Base-by-base conservation (phyloP, 495 filamentous ascomycete species). In the Trypethelium eluteriae region DNA sequence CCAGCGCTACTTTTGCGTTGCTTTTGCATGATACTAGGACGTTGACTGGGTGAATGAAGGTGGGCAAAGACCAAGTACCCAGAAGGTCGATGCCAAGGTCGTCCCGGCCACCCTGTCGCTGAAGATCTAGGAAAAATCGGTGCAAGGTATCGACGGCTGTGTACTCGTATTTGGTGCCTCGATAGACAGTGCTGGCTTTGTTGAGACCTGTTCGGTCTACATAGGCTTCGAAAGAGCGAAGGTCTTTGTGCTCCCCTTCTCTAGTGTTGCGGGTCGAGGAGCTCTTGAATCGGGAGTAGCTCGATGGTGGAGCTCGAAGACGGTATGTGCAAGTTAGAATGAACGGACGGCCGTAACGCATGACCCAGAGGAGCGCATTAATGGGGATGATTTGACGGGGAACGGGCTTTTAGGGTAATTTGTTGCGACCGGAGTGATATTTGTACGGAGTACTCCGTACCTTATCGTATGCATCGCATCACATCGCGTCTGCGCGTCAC, bases 51-150 rank as follows among this genome's bases (percentile, higher is more conserved):
- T 64, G 56, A 34, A 57, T 62, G 16, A 67, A 61, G n/a, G 79
- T 77, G 10, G 87, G 86, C 6, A 91, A 75, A 12, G 80, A 76
- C 93, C 93, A 98, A 18, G 84, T 84, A 34, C 92, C 93, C 2
- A 91, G 77, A 0, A 97, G 83, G 74, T 98, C 93, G 72, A 96
- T 89, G 39, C 93, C 93, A 62, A 77, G 79, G 76, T 98, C 93
- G 16, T 83, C 84, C 38, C 79, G 79, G 46, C 89, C 88, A 69
- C 94, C 94, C 16, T 88, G 83, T 56, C 91, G 88, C 57, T 80
- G 78, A 3, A 97, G 83, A 38, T 73, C 71, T 78, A 98, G 89
- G 47, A 83, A 85, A 49, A 87, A 82, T 6, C 74, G 76, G 9
- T 80, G 73, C 0, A 97, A 85, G 16, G 84, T 79, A n/a, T 73